These are phyloP conservation scores for Arthroderma sp. DNA, from an alignment of 2,329 filamentous ascomycete species.

Conservation along the genomic window DNA sequence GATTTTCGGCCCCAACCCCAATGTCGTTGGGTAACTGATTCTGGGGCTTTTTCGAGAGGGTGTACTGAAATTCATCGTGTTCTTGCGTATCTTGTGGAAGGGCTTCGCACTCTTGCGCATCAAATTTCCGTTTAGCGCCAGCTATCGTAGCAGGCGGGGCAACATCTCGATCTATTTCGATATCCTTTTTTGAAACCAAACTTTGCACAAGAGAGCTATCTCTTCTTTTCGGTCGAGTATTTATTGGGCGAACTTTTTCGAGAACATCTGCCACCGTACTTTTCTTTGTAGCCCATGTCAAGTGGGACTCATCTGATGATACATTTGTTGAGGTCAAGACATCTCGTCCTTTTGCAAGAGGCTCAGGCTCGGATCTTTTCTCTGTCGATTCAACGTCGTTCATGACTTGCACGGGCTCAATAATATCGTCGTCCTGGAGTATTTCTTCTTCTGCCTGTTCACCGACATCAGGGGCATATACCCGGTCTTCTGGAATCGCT, in stretches of 20 bases:
- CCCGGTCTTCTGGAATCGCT: slow-evolving; percentile 48
- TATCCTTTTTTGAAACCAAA: slow-evolving; percentile 18
- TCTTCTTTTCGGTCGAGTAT: slow-evolving; percentile 42
- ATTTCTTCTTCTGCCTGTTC: neutral
- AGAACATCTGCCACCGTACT: neutral
- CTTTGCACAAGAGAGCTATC: slow-evolving; percentile 37
- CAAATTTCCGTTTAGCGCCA: slow-evolving; percentile 48
- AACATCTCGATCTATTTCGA: slow-evolving; percentile 11
- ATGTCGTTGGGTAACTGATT: neutral
- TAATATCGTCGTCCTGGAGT: neutral
- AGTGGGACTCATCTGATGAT: neutral
- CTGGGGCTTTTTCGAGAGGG: slow-evolving; percentile 21
- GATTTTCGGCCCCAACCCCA: slow-evolving; percentile 6
- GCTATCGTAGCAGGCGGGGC: slow-evolving; percentile 26
- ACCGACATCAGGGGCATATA: slow-evolving; percentile 38
- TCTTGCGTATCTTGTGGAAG: slow-evolving; percentile 2
- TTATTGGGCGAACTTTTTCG: neutral
- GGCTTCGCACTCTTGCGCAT: slow-evolving; percentile 32
- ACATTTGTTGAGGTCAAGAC: neutral
- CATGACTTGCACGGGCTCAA: neutral
- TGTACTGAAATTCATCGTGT: slow-evolving; percentile 38
- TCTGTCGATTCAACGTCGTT: neutral
- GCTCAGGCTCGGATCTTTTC: neutral
- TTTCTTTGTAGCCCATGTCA: neutral
- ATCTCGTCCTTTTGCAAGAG: neutral